Base-by-base conservation (phyloP, 495 filamentous ascomycete genomes). In the Tuber melanosporum region DNA sequence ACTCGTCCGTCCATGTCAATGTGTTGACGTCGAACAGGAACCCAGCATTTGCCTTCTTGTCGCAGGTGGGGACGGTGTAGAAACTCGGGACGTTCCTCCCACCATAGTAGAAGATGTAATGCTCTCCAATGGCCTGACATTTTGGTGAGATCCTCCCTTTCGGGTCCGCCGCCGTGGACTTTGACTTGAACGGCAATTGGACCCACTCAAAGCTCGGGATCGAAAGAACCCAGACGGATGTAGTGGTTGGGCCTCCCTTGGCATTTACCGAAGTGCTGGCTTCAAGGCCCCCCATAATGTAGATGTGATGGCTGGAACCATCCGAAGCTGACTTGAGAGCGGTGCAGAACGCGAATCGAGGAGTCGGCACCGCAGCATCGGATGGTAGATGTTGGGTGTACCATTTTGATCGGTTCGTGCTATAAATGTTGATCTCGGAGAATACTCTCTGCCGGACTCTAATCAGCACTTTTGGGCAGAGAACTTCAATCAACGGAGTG, bases 381-480 rank as follows among this genome's bases (percentile, higher is more conserved):
- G 70, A 32, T n/a, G 74, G 47, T 36, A 76, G 66, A n/a, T 47
- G 49, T 19, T 74, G 66, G 32, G 71, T 73, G 39, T 77, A 79
- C 77, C 77, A 79, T 43, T 72, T 74, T 10, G 57, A 49, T 47
- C 66, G 71, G 8, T 62, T 73, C 8, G 75, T 77, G 71, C 75
- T 77, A 22, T 79, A 79, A 6, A 79, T 77, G n/a, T 73, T 44
- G 36, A 78, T 76, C 46, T 76, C 74, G 19, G n/a, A 9, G 70
- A 78, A 76, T 15, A 45, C 39, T 57, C 57, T 44, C 77, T 78
- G 19, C 52, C 22, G n/a, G 19, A 73, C 14, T 2, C n/a, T 26
- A n/a, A n/a, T 44, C 42, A 26, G 26, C 43, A 15, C 32, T 10
- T 32, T 32, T 42, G 14, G 6, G 4, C n/a, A 3, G 36, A 46